These are phyloP conservation scores for Trichoderma sp. DNA, from an alignment of 2,329 filamentous ascomycete species.

Conservation along the genomic window DNA sequence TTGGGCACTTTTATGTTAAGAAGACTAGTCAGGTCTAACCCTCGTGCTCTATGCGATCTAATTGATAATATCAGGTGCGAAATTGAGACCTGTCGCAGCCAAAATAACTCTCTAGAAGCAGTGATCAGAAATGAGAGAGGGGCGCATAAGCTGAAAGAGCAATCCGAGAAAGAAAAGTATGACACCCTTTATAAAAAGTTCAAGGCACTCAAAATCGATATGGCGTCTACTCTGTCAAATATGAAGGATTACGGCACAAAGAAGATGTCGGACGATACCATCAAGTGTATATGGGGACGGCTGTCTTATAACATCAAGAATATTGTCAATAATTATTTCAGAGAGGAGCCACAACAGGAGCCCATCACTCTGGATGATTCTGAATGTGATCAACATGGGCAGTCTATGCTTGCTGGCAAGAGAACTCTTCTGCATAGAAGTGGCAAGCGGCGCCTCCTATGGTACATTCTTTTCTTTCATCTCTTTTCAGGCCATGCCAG, in stretches of 20 bases:
- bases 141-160: no score
- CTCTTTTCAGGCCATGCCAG: neutral
- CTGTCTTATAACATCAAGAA: neutral
- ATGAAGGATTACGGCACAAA: neutral
- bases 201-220: neutral
- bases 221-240: neutral
- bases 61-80: neutral
- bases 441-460: neutral
- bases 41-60: neutral
- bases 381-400: no score
- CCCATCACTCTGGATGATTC: no score
- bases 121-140: no score
- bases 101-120: neutral
- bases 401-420: rapidly evolving
- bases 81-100: rapidly evolving
- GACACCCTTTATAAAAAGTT: neutral
- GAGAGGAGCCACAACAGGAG: neutral
- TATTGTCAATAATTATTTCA: neutral
- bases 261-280: neutral
- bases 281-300: neutral
- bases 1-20: neutral
- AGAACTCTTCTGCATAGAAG: neutral
- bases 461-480: neutral
- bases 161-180: neutral
- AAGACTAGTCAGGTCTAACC: neutral